Base-by-base conservation (phyloP, 768 basidiomycete genomes). In the Asterophora lycoperdoides region DNA sequence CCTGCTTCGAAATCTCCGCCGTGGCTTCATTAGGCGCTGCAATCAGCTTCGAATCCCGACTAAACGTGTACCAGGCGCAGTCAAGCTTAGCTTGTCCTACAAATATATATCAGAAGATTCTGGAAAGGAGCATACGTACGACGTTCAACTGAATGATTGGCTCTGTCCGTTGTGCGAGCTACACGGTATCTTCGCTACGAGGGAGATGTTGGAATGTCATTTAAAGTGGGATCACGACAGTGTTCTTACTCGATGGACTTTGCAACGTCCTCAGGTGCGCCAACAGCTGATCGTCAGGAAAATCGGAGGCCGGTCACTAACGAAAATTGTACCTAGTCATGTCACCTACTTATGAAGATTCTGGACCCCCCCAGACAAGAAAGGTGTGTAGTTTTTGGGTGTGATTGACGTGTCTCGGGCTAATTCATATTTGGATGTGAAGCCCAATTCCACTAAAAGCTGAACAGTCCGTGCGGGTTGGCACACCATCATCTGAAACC, bases 151-250 rank as follows among this genome's bases (percentile, higher is more conserved):
- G 60, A 52, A 51, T 15, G 54, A 62, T 1, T 79, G 76, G 71
- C 34, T 62, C 34, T 84, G 83, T 54, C 81, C 83, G 0, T 54
- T 83, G n/a, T 84, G 83, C 55, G 66, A 69, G 30, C 46, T 78
- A 8, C 69, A 79, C 41, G 66, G 64, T 18, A 50, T 49, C 0
- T 78, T 84, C 38, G 41, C 54, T 7, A 76, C 73, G 18, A 64
- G 60, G 10, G 67, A 58, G 20, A 70, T 76, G 68, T 62, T 84
- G 1, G 58, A 57, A 20, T 68, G 57, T n/a, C 83, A 84, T 56
- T 51, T 84, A 18, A 48, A 58, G 7, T 70, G 70, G 64, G 78
- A 79, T 56, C 83, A 84, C 49, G 18, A 57, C 1, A 68, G 65
- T n/a, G 65, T 77, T 28, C 52, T 58, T 33, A 59, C 60, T 8